These are phyloP conservation scores for Nidula microcarpa DNA, from an alignment of 768 basidiomycete species.

Conservation along the genomic window DNA sequence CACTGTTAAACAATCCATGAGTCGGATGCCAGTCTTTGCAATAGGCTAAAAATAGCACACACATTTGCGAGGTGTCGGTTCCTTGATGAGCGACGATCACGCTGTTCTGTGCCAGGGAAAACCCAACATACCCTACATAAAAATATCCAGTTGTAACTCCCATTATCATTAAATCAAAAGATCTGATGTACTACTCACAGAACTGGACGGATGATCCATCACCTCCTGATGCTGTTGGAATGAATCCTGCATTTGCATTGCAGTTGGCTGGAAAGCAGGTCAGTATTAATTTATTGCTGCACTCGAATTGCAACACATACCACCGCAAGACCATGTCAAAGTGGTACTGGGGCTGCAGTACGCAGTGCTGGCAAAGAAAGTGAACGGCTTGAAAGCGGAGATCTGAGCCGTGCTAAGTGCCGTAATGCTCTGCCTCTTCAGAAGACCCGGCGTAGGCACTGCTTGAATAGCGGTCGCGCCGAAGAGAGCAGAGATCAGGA, in stretches of 20 bases:
- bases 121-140: neutral
- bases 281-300: neutral
- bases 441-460: neutral
- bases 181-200: conserved; percentile 33
- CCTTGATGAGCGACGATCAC: conserved; percentile 9
- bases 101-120: conserved; percentile 3
- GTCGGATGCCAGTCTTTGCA: neutral
- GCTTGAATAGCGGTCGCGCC: neutral
- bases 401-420: conserved; percentile 37
- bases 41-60: conserved; percentile 1
- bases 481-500: conserved; percentile 7
- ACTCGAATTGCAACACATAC: conserved; percentile 5
- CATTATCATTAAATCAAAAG: neutral
- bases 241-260: conserved; percentile 40
- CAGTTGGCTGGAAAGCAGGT: conserved; percentile 32
- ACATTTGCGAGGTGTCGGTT: conserved; percentile 30
- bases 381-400: conserved; percentile 40
- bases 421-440: conserved; percentile 29
- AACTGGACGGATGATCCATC: conserved; percentile 37
- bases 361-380: conserved; percentile 46
- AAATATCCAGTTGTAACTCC: neutral
- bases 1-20: conserved; percentile 15
- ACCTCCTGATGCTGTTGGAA: conserved; percentile 47
- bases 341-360: conserved; percentile 43
- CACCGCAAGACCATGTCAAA: conserved; percentile 52